Conservation (phyloP, 305 asterid genomes). For the Plantago rigida region DNA sequence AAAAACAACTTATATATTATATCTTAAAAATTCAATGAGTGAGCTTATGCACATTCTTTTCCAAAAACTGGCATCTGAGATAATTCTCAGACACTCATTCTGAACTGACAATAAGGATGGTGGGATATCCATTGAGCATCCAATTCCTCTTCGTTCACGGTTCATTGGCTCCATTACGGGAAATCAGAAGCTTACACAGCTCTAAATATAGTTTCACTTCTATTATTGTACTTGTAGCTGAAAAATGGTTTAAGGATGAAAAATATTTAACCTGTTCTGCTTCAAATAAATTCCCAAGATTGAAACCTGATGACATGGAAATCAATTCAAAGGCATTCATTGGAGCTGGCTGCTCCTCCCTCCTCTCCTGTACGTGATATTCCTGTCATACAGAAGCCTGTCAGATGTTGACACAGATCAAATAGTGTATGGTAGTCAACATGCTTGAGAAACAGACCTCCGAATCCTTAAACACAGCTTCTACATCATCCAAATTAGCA, state of each 20-base stretch:
- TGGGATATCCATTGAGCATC: too few species aligned
- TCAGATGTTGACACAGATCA: background rate
- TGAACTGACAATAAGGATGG: background rate
- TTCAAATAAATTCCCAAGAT: constrained; percentile 87
- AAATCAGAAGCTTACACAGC: too few species aligned
- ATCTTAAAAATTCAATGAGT: background rate
- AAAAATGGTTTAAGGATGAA: constrained; percentile 5
- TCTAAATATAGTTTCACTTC: background rate
- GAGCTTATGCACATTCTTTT: background rate
- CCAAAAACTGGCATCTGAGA: background rate
- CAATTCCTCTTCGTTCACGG: too few species aligned
- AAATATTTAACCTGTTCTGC: constrained; percentile 46
- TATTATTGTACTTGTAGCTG: background rate
- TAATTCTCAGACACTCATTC: background rate
- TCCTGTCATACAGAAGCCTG: constrained; percentile 39
- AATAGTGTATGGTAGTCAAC: background rate
- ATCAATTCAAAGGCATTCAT: constrained; percentile 95
- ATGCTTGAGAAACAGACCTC: constrained; percentile 33
- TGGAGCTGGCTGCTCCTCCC: constrained; percentile 75
- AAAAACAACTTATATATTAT: background rate
- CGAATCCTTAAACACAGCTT: constrained; percentile 53
- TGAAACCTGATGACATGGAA: constrained; percentile 89
- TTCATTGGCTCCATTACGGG: too few species aligned
- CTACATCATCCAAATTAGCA: constrained; percentile 50
- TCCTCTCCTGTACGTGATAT: constrained; percentile 71